A percentile compares a stretch with the other conserved stretches of the same genome.
Conservation (phyloP, 148 eudicot genomes). For the Bassia scoparia region DNA sequence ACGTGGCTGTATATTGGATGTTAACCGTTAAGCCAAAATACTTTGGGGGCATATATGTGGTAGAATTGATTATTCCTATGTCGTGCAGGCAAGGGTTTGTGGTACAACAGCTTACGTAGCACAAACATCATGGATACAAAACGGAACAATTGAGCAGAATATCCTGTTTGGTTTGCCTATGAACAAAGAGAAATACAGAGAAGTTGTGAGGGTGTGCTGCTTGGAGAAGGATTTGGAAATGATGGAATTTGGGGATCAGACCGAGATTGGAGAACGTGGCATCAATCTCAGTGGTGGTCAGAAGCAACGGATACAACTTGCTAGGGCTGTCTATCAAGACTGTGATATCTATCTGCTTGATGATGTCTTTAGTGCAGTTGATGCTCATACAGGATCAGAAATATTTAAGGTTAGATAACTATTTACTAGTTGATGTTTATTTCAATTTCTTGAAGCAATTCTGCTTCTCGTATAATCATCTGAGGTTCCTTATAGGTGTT, state of each 20-base stretch:
- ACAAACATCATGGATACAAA: slow-evolving; percentile 95
- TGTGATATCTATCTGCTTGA: slow-evolving; percentile 90
- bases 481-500: neutral
- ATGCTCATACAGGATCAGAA: slow-evolving; percentile 96
- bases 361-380: slow-evolving; percentile 94
- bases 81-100: slow-evolving; percentile 63
- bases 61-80: neutral
- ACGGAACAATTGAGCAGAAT: slow-evolving; percentile 77
- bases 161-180: slow-evolving; percentile 80
- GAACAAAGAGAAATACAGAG: slow-evolving; percentile 56
- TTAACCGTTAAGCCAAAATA: neutral
- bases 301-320: slow-evolving; percentile 91
- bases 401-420: slow-evolving; percentile 59
- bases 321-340: slow-evolving; percentile 93
- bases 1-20: no score
- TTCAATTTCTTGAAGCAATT: neutral
- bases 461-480: neutral
- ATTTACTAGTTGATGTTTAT: neutral
- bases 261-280: slow-evolving; percentile 98
- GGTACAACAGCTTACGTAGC: slow-evolving; percentile 95
- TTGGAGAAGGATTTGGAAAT: slow-evolving; percentile 82
- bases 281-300: slow-evolving; percentile 99
- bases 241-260: slow-evolving; percentile 98
- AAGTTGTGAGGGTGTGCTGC: slow-evolving; percentile 71
- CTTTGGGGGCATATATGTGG: neutral